Evolutionary conservation across 345 rosid genomes (phyloP).

Genomic region (Raphanus sativus): DNA sequence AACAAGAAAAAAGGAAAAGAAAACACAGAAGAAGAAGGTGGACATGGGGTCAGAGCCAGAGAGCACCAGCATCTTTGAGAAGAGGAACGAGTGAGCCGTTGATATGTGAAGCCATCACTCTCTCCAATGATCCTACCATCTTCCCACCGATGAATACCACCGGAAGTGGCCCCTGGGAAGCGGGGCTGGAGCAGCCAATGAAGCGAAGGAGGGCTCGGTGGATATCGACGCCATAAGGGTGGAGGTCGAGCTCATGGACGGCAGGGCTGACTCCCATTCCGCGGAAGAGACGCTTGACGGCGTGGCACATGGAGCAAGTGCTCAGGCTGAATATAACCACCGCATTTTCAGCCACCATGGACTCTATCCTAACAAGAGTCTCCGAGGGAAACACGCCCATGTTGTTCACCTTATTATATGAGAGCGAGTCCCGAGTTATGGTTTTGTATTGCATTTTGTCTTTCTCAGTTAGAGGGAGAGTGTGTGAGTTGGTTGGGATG

Average conservation of each 20-base stretch:
- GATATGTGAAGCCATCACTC: slow-evolving; percentile 88
- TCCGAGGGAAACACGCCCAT: slow-evolving; percentile 32
- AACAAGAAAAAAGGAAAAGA: background rate
- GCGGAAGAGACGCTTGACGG: slow-evolving; percentile 82
- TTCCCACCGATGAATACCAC: slow-evolving; percentile 80
- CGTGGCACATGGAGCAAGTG: slow-evolving; percentile 95
- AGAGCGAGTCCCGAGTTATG: slow-evolving; percentile 10
- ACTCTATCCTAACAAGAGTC: slow-evolving; percentile 25
- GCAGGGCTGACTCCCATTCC: slow-evolving; percentile 91
- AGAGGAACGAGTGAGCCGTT: slow-evolving; percentile 84
- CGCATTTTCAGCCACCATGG: slow-evolving; percentile 61
- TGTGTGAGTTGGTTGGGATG: background rate
- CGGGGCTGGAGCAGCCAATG: slow-evolving; percentile 36
- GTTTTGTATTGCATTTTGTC: slow-evolving; percentile 32
- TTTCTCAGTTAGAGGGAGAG: background rate
- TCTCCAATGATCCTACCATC: slow-evolving; percentile 83
- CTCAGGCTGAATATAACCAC: slow-evolving; percentile 83
- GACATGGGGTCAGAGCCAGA: slow-evolving; percentile 65
- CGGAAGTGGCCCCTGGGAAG: slow-evolving; percentile 43
- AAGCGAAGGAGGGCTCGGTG: slow-evolving; percentile 40
- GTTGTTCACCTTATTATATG: slow-evolving; percentile 23
- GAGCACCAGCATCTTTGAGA: slow-evolving; percentile 91
- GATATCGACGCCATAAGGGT: slow-evolving; percentile 40
- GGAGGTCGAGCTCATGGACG: slow-evolving; percentile 73
- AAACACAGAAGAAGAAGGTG: background rate